Percentiles rank a stretch among this genome's conserved stretches.
Conservation (phyloP, 768 basidiomycete species). For the Exidia glandulosa region DNA sequence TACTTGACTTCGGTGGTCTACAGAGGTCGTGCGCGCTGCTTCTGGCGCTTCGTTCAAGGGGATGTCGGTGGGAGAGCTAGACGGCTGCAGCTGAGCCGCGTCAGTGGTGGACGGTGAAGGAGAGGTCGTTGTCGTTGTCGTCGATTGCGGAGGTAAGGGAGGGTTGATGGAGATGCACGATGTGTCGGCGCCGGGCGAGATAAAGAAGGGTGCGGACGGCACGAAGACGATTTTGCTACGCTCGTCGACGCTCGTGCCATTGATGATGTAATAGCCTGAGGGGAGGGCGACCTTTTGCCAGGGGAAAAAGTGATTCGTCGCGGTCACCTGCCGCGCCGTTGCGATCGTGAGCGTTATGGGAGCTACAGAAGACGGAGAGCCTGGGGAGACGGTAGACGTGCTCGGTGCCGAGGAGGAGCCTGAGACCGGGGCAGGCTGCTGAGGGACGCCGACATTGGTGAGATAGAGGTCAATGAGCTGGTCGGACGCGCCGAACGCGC, state of each 20-base stretch:
- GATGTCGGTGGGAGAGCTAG: not conserved
- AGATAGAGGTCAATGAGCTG: not conserved
- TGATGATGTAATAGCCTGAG: not conserved
- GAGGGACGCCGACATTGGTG: not conserved
- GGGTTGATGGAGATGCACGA: not conserved
- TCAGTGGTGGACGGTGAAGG: not conserved
- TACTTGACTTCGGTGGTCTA: not conserved
- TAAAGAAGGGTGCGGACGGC: not conserved
- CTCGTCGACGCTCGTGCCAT: not conserved
- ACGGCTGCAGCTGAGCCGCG: not conserved
- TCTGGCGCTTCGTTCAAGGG: not conserved
- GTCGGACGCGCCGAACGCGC: not conserved
- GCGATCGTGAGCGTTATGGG: not conserved
- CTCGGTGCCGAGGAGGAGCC: no score
- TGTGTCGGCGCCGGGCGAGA: not conserved
- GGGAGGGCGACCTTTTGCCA: not conserved
- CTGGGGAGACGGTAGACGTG: no score
- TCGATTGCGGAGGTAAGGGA: not conserved
- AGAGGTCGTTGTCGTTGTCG: not conserved
- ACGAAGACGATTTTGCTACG: not conserved
- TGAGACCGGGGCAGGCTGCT: not conserved
- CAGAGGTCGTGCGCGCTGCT: not conserved
- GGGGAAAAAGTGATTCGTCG: not conserved
- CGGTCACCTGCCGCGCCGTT: not conserved
- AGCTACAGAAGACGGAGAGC: no score